phyloP scores from a whole-genome alignment of 257 asterid genomes.

The Gentiana dahurica region DNA sequence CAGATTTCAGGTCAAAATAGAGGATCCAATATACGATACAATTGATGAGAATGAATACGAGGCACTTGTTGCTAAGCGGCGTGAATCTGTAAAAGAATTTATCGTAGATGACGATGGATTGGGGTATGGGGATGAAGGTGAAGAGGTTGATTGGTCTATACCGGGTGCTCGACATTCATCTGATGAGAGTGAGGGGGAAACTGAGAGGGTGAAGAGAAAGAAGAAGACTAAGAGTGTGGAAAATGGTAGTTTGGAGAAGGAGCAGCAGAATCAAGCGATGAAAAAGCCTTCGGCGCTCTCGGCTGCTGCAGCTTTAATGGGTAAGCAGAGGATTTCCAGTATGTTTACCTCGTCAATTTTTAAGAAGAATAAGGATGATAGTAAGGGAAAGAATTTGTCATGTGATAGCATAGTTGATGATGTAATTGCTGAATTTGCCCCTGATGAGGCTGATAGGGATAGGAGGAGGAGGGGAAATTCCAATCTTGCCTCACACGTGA shows the following conservation, averaged over 20 bases:
- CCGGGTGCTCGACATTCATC: slow-evolving; percentile 49
- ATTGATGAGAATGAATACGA: slow-evolving; percentile 84
- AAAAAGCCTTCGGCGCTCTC: slow-evolving; percentile 60
- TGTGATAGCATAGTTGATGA: slow-evolving; percentile 80
- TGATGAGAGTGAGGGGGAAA: slow-evolving; percentile 66
- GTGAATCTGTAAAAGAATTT: slow-evolving; percentile 57
- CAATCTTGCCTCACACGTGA: slow-evolving; percentile 14
- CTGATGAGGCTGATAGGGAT: slow-evolving; percentile 80
- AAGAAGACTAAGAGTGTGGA: slow-evolving; percentile 12
- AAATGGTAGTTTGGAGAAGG: slow-evolving; percentile 42
- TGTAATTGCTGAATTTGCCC: slow-evolving; percentile 88
- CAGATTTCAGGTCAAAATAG: slow-evolving; percentile 60
- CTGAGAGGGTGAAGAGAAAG: slow-evolving; percentile 50
- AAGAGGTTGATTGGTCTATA: slow-evolving; percentile 88
- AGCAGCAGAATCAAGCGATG: slow-evolving; percentile 34
- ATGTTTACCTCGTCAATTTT: slow-evolving; percentile 80
- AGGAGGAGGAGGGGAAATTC: slow-evolving; percentile 45
- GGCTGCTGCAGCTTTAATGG: slow-evolving; percentile 82
- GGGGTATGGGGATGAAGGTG: slow-evolving; percentile 92
- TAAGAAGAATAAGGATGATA: slow-evolving; percentile 46
- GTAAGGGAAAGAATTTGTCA: slow-evolving; percentile 29
- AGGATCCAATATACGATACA: slow-evolving; percentile 66
- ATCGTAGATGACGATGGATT: slow-evolving; percentile 82
- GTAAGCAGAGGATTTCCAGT: slow-evolving; percentile 71
- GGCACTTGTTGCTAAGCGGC: slow-evolving; percentile 74